A percentile compares a stretch with the other conserved stretches of the same genome.
These are phyloP conservation scores for Claviceps sp. DNA, from an alignment of 2,329 filamentous ascomycete genomes.

Conservation along the genomic window DNA sequence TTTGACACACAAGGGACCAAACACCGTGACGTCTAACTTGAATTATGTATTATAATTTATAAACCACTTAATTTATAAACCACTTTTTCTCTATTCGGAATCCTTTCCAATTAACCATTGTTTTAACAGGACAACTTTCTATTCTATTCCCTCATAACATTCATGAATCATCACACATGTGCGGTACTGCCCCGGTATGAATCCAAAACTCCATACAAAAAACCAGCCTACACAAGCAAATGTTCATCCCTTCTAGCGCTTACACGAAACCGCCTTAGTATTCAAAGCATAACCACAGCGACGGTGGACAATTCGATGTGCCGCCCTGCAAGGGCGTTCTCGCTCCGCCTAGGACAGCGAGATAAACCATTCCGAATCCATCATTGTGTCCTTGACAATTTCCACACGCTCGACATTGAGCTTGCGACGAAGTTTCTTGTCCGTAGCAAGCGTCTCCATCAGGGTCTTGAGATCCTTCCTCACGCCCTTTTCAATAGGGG, in stretches of 20 bases:
- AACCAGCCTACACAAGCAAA: background rate
- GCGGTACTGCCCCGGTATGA: background rate
- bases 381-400: background rate
- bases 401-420: background rate
- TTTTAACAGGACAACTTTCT: too few species aligned
- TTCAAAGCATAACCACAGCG: background rate
- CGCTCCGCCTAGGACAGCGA: background rate
- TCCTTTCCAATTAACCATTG: too few species aligned
- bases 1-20: too few species aligned
- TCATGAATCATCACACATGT: background rate
- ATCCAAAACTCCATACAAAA: background rate
- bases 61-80: too few species aligned
- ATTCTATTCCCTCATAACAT: too few species aligned
- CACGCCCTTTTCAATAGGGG: background rate
- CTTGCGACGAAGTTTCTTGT: background rate
- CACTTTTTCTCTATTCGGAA: too few species aligned
- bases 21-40: too few species aligned
- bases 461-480: background rate
- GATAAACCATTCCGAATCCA: slow-evolving; percentile 1
- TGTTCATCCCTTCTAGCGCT: background rate
- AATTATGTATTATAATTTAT: too few species aligned
- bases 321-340: background rate
- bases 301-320: background rate
- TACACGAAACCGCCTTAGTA: background rate
- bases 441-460: background rate